Evolutionary conservation across 371 early-diverging fungal genomes (phyloP), one percentile per base, ranked within the genome.

Genomic region (Rhizopus sp.): DNA sequence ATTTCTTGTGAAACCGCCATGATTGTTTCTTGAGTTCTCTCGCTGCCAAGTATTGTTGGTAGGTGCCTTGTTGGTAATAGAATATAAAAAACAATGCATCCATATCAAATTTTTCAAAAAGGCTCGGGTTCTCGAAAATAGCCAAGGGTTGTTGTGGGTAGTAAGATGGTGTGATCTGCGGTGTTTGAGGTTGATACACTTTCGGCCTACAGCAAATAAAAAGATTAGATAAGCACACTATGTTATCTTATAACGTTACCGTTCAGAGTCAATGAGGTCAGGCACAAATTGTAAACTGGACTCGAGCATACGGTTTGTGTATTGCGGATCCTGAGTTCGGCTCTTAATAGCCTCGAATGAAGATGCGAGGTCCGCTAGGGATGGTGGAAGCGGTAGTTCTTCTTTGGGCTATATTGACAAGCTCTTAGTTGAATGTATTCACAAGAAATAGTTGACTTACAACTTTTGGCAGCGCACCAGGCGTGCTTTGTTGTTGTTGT

Each of bases 1-100:
- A 98, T 80, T 97, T 96, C 71, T 97, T 98, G 76, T 99, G 99
- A 75, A 96, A 99, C 42, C 99, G 87, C 99, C 99, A 99, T 29
- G 93, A 92, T 68, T 97, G 96, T 63, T 92, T 89, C 75, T 99
- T 99, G 55, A 99, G 78, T 72, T 97, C 98, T 55, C 88, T 83
- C 17, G 98, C 98, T 5, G 99, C 99, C 47, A 98, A 80, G 64
- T 93, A 94, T 88, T 99, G 99, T 60, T 95, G 94, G 60, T 93
- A 90, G 23, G 98, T 96, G 59, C 96, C 96, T 71, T 91, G 94
- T 72, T 92, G 95, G 72, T 93, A 96, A 78, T 99, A 99, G 73
- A 99, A 99, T 56, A 98, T 95, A 73, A 94, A 99, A 70, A 99
- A 99, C 41, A 99, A 81, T 23, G 98, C 95, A 73, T 99, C 99